Conservation (phyloP, 2,329 filamentous ascomycete genomes). For the Huntiella bhutanensis region DNA sequence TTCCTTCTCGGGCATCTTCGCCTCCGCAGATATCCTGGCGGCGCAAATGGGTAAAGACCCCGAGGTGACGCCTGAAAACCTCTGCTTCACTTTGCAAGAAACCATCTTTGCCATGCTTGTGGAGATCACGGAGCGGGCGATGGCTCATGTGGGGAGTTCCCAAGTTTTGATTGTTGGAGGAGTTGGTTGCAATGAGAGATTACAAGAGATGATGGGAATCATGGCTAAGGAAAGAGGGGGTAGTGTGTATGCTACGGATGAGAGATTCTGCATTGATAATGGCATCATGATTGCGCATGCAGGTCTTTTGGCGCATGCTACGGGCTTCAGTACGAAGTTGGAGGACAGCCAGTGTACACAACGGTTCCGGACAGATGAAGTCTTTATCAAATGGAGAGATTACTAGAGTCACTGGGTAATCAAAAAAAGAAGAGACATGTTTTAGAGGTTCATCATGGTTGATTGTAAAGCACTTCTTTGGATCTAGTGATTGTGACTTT, state of each 20-base stretch:
- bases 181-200: constrained; percentile 80
- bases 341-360: constrained; percentile 74
- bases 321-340: constrained; percentile 57
- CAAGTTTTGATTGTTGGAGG: constrained; percentile 93
- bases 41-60: constrained; percentile 38
- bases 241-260: constrained; percentile 84
- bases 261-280: constrained; percentile 96
- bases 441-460: no score
- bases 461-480: no score
- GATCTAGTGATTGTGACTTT: neutral
- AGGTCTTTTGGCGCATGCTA: constrained; percentile 67
- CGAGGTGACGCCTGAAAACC: constrained; percentile 56
- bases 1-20: constrained; percentile 83
- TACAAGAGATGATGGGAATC: constrained; percentile 96
- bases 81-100: constrained; percentile 91
- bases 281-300: constrained; percentile 99
- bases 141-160: constrained; percentile 84
- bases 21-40: constrained; percentile 63
- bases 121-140: constrained; percentile 93
- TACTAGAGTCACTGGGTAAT: constrained; percentile 15
- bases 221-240: constrained; percentile 85
- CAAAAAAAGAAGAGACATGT: neutral
- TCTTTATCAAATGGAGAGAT: constrained; percentile 62
- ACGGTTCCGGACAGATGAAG: constrained; percentile 65
- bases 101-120: constrained; percentile 94